These are phyloP conservation scores for Fusarium virguliforme DNA, from an alignment of 2,329 filamentous ascomycete genomes.

Conservation along the genomic window DNA sequence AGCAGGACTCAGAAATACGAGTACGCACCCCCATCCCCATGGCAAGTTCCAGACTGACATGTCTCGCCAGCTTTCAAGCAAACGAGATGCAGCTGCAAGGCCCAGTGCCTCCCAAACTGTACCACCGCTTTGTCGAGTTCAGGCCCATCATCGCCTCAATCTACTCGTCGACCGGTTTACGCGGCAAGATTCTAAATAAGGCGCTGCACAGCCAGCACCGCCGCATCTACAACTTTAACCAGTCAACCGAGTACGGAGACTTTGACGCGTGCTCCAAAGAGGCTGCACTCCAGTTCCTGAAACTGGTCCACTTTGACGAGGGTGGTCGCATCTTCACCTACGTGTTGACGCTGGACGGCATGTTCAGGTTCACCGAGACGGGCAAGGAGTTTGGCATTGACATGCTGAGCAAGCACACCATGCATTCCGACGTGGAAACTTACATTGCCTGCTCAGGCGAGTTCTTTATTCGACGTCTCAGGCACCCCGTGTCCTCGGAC, in stretches of 20 bases:
- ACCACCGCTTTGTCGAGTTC: conserved; percentile 95
- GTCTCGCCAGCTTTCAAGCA: conserved; percentile 82
- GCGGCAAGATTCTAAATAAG: conserved; percentile 85
- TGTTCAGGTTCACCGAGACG: conserved; percentile 93
- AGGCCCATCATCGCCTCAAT: conserved; percentile 90
- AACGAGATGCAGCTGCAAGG: conserved; percentile 91
- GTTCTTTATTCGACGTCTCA: conserved; percentile 86
- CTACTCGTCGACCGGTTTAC: conserved; percentile 84
- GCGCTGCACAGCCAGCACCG: conserved; percentile 92
- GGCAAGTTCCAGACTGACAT: conserved; percentile 31
- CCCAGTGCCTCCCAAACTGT: conserved; percentile 84
- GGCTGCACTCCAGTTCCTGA: conserved; percentile 85
- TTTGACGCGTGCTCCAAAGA: conserved; percentile 78
- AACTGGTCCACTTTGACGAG: conserved; percentile 88
- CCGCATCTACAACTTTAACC: conserved; percentile 91
- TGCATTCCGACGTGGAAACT: conserved; percentile 93
- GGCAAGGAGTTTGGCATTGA: conserved; percentile 97
- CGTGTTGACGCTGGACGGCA: conserved; percentile 87
- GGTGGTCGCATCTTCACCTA: conserved; percentile 93
- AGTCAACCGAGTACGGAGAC: conserved; percentile 79
- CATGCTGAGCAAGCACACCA: conserved; percentile 93
- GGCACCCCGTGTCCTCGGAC: conserved; percentile 63
- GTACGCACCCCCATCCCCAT: conserved; percentile 62
- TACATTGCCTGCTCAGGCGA: conserved; percentile 95
- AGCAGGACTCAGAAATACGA: conserved; percentile 81